These are phyloP conservation scores for Styphnolobium japonicum DNA, from an alignment of 306 rosid species.

Conservation along the genomic window DNA sequence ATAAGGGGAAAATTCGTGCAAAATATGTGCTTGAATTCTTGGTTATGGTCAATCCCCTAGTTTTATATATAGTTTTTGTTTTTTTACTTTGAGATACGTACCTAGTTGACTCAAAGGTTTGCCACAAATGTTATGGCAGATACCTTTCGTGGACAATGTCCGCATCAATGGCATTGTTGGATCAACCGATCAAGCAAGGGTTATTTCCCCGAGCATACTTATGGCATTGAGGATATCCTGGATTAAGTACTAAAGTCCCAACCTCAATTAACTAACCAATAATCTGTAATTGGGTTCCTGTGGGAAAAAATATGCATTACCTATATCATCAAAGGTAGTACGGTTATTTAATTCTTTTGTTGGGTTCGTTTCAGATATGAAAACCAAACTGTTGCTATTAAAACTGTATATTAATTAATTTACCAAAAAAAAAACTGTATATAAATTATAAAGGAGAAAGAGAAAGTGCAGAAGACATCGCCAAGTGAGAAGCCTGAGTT, in stretches of 20 bases:
- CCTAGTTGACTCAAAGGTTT: too few relatives aligned
- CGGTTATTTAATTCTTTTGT: not conserved
- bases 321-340: not conserved
- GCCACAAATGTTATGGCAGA: not conserved
- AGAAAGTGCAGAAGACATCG: not conserved
- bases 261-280: not conserved
- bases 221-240: not conserved
- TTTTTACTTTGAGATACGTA: too few relatives aligned
- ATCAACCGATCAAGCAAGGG: too few relatives aligned
- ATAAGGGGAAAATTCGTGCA: too few relatives aligned
- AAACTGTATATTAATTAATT: constrained; percentile 49
- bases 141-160: not conserved
- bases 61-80: too few relatives aligned
- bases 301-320: not conserved
- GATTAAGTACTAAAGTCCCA: not conserved
- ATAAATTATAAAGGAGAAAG: too few relatives aligned
- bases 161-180: too few relatives aligned
- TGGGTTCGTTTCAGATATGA: constrained; percentile 45
- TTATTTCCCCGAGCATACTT: too few relatives aligned
- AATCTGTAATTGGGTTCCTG: not conserved
- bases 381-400: constrained; percentile 64
- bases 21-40: too few relatives aligned
- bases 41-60: too few relatives aligned
- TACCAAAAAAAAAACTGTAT: too few relatives aligned
- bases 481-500: not conserved